Evolutionary conservation across 192 early-diverging fungal genomes (phyloP), one percentile per base, ranked within the genome.

Genomic region (Podila clonocystis): DNA sequence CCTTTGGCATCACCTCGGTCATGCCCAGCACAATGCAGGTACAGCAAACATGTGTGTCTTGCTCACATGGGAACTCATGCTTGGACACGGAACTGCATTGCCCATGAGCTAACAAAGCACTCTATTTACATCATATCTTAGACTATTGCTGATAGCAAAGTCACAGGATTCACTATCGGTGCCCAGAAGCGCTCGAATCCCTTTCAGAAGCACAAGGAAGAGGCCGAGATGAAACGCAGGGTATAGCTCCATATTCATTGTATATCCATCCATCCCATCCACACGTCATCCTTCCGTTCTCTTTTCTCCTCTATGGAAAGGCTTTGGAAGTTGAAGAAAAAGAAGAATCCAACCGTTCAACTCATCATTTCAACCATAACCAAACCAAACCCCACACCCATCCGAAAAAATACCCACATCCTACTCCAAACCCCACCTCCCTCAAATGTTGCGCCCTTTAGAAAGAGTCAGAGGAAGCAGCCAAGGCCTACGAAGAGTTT

Each of bases 381-480:
- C 62, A 55, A 75, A 65, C 15, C 19, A 7, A 41, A 68, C 58
- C 36, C 45, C 15, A 22, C 38, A 50, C 58, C 22, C 55, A 28
- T 48, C 64, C 52, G 60, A 60, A 63, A 20, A 4, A 36, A 29
- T 17, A 36, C 34, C 28, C 6, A 72, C n/a, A n/a, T 41, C 59
- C 30, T 15, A 15, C 13, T 17, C 58, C 59, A 24, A 30, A 61
- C 29, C 22, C 11, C 59, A 30, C 6, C 52, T 17, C 9, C 24
- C 52, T 22, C 24, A n/a, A 26, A 24, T 5, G 8, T 22, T 26
- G 24, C 52, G 24, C 52, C 52, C 12, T 22, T 50, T 79, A 91
- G 90, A 82, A 91, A 90, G 94, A 94, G 68, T 86, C 89, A 26
- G 92, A 93, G 65, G 94, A 94, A 82, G 89, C 94, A 19, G 92